Evolutionary conservation across 2,329 filamentous ascomycete genomes (phyloP), one percentile per base, ranked within the genome.

Genomic region (Aureobasidium mangrovei): DNA sequence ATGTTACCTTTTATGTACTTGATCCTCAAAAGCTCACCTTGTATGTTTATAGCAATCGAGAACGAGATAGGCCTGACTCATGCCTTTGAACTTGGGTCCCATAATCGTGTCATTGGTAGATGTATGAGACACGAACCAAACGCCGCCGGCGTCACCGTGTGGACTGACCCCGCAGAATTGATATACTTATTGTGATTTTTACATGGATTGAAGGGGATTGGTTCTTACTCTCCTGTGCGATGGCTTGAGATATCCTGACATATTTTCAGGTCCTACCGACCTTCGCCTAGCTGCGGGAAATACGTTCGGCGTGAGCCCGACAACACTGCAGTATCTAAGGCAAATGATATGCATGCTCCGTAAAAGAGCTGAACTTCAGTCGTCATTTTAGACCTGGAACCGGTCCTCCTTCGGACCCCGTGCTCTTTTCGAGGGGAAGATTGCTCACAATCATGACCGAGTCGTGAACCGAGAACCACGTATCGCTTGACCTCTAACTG

Each of bases 381-480:
- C 36, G 46, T 40, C 46, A 49, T 49, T 40, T 18, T n/a, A 12
- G 40, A 12, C 46, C 35, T 27, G 46, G 35, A 36, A 8, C 46
- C 46, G 46, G 46, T 39, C 35, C 35, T 49, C 35, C 46, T 49
- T 49, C 46, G 46, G 46, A 39, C 35, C 26, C 46, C 46, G 32
- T 29, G 4, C 7, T 10, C 2, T 8, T 31, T 29, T 32, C 4
- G 28, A 26, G 8, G 27, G 8, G 28, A 49, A 40, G 7, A 31
- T 40, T 49, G 36, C 46, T 49, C 36, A 36, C 46, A 36, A 39
- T 27, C 26, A 27, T 32, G n/a, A 40, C 3, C n/a, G 40, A n/a
- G 26, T 12, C 32, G 28, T 10, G 26, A 18, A 49, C 39, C 46
- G 35, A 40, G 27, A 36, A 49, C 32, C 46, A 29, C 8, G 6